Conservation (phyloP, 345 rosid species). For the Eucalyptus brandiana region DNA sequence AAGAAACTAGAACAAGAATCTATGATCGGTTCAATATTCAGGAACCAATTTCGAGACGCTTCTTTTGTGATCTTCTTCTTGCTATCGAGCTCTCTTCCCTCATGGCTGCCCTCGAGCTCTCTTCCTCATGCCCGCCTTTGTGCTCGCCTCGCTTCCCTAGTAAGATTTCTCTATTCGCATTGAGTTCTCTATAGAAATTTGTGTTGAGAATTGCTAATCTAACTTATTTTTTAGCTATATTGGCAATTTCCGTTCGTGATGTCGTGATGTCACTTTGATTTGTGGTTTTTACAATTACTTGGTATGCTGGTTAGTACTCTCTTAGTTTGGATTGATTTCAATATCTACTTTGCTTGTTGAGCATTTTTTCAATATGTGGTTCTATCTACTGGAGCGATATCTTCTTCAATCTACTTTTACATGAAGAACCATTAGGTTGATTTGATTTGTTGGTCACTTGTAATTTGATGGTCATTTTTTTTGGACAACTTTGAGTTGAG, state of each 20-base stretch:
- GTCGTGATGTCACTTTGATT: not conserved
- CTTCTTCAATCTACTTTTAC: not conserved
- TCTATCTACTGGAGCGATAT: fast-evolving
- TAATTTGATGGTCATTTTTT: not conserved
- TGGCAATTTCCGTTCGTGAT: not conserved
- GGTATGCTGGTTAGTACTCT: not conserved
- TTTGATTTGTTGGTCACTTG: not conserved
- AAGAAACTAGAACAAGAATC: not conserved
- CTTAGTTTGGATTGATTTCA: not conserved
- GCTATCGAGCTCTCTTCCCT: too few relatives aligned
- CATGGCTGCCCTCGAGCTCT: too few relatives aligned
- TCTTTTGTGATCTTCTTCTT: not conserved
- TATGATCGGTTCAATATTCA: not conserved
- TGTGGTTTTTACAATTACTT: not conserved
- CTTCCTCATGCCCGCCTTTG: too few relatives aligned
- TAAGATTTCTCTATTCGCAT: too few relatives aligned
- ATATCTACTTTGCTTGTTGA: not conserved
- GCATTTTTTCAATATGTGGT: not conserved
- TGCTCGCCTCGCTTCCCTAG: too few relatives aligned
- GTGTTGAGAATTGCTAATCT: too few relatives aligned
- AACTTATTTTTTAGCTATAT: too few relatives aligned
- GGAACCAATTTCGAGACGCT: not conserved
- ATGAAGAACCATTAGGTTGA: not conserved
- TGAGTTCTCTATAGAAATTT: too few relatives aligned
- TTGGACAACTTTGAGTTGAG: not conserved